A percentile compares a stretch with the other conserved stretches of the same genome.
Evolutionary conservation across 495 filamentous ascomycete species (phyloP).

Genomic region (Penicillium angulare): DNA sequence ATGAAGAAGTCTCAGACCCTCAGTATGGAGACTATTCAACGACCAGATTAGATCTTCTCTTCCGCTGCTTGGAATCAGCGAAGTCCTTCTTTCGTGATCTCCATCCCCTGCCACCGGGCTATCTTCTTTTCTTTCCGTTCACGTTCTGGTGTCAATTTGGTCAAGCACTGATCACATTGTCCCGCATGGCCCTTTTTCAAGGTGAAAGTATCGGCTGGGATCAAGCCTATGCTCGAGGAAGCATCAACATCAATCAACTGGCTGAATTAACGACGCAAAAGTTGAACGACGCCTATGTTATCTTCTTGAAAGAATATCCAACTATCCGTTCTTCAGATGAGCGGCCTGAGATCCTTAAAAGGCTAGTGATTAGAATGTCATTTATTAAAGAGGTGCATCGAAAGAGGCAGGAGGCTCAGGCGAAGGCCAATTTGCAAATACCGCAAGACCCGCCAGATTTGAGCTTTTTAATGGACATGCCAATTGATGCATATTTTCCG

Average conservation of each 20-base stretch:
- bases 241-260: conserved; percentile 11
- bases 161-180: conserved; percentile 27
- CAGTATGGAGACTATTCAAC: conserved; percentile 10
- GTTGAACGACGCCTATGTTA: conserved; percentile 7
- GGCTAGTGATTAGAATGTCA: conserved; percentile 4
- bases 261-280: conserved; percentile 7
- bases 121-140: conserved; percentile 20
- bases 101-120: conserved; percentile 16
- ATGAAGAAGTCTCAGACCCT: conserved; percentile 11
- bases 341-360: conserved; percentile 17
- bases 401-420: conserved; percentile 7
- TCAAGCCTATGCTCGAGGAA: conserved; percentile 17
- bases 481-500: conserved; percentile 15
- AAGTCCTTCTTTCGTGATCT: conserved; percentile 30
- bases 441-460: conserved; percentile 5
- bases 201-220: conserved; percentile 16
- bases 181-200: conserved; percentile 29
- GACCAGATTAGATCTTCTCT: conserved; percentile 24
- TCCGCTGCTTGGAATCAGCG: conserved; percentile 23
- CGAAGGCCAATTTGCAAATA: background rate
- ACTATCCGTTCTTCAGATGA: background rate
- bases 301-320: background rate
- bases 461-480: conserved; percentile 11
- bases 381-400: conserved; percentile 20
- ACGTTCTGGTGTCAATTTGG: conserved; percentile 24